Conservation (phyloP, 352 stramenopile genomes). For the Chrysophaeum taylorii region DNA sequence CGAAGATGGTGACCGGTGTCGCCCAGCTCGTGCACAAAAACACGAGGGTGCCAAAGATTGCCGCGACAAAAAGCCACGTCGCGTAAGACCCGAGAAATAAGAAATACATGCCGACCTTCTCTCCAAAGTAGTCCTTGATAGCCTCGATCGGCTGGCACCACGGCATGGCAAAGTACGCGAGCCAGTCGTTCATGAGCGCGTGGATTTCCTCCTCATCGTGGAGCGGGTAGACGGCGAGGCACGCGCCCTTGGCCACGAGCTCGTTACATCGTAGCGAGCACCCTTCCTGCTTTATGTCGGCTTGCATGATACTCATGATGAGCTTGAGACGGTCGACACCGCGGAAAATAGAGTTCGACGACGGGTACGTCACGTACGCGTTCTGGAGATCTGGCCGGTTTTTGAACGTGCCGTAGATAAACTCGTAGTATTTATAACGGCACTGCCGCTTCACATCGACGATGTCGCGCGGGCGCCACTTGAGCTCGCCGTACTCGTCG, state of each 20-base stretch:
- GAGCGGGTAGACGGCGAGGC: conserved; percentile 20
- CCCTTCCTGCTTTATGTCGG: conserved; percentile 19
- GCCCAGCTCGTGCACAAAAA: not conserved
- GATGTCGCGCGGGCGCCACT: conserved; percentile 5
- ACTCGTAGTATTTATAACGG: not conserved
- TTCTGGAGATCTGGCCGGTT: not conserved
- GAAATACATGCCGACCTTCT: conserved; percentile 96
- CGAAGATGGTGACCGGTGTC: not conserved
- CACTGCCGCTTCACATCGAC: conserved; percentile 6
- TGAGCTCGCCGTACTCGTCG: not conserved
- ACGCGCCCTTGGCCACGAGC: conserved; percentile 8
- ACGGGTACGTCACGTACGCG: not conserved
- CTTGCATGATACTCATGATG: conserved; percentile 29
- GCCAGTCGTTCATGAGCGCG: conserved; percentile 15
- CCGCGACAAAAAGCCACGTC: conserved; percentile 76
- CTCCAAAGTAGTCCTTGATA: conserved; percentile 71
- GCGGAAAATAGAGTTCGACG: conserved; percentile 21
- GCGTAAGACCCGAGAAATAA: conserved; percentile 90
- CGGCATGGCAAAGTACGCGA: conserved; percentile 14
- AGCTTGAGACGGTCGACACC: conserved; percentile 34
- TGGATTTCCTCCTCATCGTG: conserved; percentile 21
- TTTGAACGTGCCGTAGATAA: conserved; percentile 13
- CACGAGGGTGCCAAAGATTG: conserved; percentile 63
- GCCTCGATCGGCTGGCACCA: conserved; percentile 53
- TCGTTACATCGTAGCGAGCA: conserved; percentile 6